Evolutionary conservation across 495 filamentous ascomycete species (phyloP).

Genomic region (Pseudomonodictys pantanalensis): DNA sequence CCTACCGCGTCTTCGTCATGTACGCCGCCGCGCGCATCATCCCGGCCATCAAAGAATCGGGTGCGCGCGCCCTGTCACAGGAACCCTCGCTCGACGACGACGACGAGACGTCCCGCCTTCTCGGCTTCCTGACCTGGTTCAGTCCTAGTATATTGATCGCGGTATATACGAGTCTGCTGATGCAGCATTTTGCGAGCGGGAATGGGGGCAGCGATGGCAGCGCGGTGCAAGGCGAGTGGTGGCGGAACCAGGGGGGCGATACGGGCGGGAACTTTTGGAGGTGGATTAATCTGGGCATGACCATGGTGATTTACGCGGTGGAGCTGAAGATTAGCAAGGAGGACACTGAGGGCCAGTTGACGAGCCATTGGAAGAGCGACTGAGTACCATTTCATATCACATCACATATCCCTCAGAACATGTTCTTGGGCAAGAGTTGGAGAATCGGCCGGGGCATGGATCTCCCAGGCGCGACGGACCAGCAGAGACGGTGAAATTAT

Average conservation of each 20-base stretch:
- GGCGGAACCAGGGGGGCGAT: constrained; percentile 73
- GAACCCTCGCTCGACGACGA: constrained; percentile 80
- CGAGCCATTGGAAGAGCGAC: constrained; percentile 89
- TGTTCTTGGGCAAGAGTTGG: too few species aligned
- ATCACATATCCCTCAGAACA: too few species aligned
- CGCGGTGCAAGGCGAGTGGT: constrained; percentile 68
- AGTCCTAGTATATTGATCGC: constrained; percentile 88
- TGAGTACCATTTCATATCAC: too few species aligned
- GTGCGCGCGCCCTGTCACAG: constrained; percentile 74
- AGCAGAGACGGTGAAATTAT: too few species aligned
- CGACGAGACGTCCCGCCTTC: constrained; percentile 73
- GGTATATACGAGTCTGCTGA: constrained; percentile 92
- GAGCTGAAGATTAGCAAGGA: constrained; percentile 82
- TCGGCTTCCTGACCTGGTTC: constrained; percentile 85
- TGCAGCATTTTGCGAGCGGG: constrained; percentile 84
- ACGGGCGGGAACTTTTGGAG: constrained; percentile 83
- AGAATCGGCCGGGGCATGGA: too few species aligned
- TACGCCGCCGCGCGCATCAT: constrained; percentile 97
- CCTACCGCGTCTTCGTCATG: constrained; percentile 88
- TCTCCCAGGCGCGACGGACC: too few species aligned
- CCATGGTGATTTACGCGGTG: constrained; percentile 83
- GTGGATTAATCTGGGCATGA: constrained; percentile 86
- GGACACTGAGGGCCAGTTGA: constrained; percentile 64
- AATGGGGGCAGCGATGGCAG: constrained; percentile 47
- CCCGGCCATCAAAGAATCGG: constrained; percentile 82